phyloP scores from a whole-genome alignment of 1,284 basidiomycete genomes.

The Sanghuangporus weigelae region DNA sequence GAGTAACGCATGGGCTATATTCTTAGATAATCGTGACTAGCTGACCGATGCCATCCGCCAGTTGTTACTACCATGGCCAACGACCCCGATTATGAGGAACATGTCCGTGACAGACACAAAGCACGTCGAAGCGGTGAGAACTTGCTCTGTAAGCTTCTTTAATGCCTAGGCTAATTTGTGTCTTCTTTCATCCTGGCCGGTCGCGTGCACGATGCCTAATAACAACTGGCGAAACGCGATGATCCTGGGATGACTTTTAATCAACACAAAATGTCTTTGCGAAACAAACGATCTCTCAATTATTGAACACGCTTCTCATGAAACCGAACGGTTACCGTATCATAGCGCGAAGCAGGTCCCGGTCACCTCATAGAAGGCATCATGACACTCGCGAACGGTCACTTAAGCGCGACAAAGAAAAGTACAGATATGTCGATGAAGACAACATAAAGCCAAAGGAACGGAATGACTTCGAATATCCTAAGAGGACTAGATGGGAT shows the following conservation, averaged over 20 bases:
- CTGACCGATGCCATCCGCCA: too few species aligned
- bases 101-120: background rate
- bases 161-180: slow-evolving; percentile 4
- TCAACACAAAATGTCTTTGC: background rate
- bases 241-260: slow-evolving; percentile 8
- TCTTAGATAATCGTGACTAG: background rate
- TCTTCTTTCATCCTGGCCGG: slow-evolving; percentile 10
- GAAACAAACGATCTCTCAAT: background rate
- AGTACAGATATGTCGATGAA: background rate
- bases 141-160: background rate
- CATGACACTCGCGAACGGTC: background rate
- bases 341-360: slow-evolving; percentile 7
- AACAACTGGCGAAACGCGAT: background rate
- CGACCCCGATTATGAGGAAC: background rate
- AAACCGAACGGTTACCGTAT: background rate
- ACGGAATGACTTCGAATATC: background rate
- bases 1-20: background rate
- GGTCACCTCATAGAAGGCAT: slow-evolving; percentile 1
- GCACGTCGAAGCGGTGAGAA: slow-evolving; percentile 8
- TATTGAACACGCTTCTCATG: background rate
- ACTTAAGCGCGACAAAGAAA: background rate
- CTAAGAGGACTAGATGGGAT: slow-evolving; percentile 12
- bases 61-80: background rate
- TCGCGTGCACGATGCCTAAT: background rate
- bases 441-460: background rate